Evolutionary conservation across 202 grass and related monocot genomes (phyloP).

Genomic region (Hordeum pubiflorum): DNA sequence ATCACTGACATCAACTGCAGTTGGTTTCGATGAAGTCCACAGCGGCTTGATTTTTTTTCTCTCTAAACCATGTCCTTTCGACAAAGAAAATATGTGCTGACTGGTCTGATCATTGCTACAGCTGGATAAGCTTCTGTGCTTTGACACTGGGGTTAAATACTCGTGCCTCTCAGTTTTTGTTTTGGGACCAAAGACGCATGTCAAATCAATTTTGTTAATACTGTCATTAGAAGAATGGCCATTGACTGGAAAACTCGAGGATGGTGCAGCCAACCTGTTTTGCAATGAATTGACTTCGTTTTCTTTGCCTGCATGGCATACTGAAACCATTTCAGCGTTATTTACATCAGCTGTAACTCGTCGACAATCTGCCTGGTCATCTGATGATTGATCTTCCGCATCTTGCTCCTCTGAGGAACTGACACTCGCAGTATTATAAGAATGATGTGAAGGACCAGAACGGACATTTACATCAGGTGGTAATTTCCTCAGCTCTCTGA

Average conservation of each 20-base stretch:
- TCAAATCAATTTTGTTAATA: constrained; percentile 24
- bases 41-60: constrained; percentile 45
- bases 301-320: not conserved
- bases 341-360: constrained; percentile 25
- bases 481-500: constrained; percentile 59
- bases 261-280: constrained; percentile 19
- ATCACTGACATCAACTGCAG: constrained; percentile 22
- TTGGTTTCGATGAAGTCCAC: constrained; percentile 17
- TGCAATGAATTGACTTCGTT: constrained; percentile 2
- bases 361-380: constrained; percentile 23
- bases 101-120: constrained; percentile 54
- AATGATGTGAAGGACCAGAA: constrained; percentile 27
- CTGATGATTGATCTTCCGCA: constrained; percentile 33
- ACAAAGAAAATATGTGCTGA: constrained; percentile 26
- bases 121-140: constrained; percentile 66
- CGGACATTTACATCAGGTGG: constrained; percentile 49
- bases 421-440: constrained; percentile 30
- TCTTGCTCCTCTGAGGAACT: constrained; percentile 51
- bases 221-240: constrained; percentile 34
- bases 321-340: constrained; percentile 27
- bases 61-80: constrained; percentile 32
- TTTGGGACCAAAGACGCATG: constrained; percentile 30
- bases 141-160: constrained; percentile 72
- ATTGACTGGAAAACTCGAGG: constrained; percentile 22
- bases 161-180: constrained; percentile 41